phyloP scores from a whole-genome alignment of 2,329 filamentous ascomycete species.

The Talaromyces albobiverticillius region DNA sequence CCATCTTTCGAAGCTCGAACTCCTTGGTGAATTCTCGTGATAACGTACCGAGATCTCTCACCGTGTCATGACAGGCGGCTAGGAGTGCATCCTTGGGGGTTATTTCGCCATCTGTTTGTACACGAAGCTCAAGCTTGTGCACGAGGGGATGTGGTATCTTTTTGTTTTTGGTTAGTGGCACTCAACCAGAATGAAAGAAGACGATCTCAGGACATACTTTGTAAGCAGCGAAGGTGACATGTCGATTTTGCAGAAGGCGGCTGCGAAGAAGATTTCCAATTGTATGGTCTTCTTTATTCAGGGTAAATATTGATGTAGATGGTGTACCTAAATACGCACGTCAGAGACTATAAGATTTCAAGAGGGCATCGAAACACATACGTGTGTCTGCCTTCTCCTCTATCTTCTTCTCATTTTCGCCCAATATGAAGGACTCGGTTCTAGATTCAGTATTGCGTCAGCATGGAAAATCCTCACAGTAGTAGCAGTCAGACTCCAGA shows the following conservation, averaged over 20 bases:
- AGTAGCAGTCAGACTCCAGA: neutral
- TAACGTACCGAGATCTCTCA: slow-evolving; percentile 75
- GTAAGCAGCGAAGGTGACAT: slow-evolving; percentile 90
- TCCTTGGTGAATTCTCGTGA: slow-evolving; percentile 90
- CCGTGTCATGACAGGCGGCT: slow-evolving; percentile 74
- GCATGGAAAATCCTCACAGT: neutral
- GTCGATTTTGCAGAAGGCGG: slow-evolving; percentile 77
- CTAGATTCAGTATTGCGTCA: slow-evolving; percentile 48
- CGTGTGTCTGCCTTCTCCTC: slow-evolving; percentile 84
- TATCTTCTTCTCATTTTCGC: slow-evolving; percentile 88
- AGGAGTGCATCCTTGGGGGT: slow-evolving; percentile 87
- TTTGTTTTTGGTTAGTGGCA: neutral
- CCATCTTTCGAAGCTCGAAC: slow-evolving; percentile 84
- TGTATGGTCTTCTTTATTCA: slow-evolving; percentile 97
- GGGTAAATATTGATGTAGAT: slow-evolving; percentile 90
- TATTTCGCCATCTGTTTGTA: slow-evolving; percentile 87
- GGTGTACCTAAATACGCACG: slow-evolving; percentile 65
- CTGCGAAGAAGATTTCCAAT: slow-evolving; percentile 85
- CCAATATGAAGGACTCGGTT: slow-evolving; percentile 89
- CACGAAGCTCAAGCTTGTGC: slow-evolving; percentile 66
- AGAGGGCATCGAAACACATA: slow-evolving; percentile 48
- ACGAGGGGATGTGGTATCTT: slow-evolving; percentile 46
- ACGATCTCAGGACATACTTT: slow-evolving; percentile 57
- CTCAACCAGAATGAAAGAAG: neutral
- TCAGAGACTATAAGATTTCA: neutral